Percentiles rank a stretch among this genome's conserved stretches.
Evolutionary conservation across 73 alveolate species (phyloP).

Genomic region (Strombidium stylifer): DNA sequence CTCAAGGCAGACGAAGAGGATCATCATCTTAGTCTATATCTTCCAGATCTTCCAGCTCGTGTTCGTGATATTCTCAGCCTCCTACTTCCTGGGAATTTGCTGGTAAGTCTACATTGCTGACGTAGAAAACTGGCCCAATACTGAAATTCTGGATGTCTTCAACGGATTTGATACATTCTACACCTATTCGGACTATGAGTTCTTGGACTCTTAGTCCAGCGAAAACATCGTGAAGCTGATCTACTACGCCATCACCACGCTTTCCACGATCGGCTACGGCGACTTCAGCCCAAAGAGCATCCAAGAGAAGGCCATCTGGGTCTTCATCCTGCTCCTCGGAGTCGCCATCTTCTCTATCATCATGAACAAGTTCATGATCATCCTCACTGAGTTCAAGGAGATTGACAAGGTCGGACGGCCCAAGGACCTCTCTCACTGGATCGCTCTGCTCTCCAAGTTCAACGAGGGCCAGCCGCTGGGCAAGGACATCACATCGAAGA

Average conservation of each 20-base stretch:
- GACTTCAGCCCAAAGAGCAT: constrained; percentile 41
- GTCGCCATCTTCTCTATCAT: constrained; percentile 48
- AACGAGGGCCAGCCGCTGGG: constrained; percentile 52
- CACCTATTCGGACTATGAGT: too few relatives aligned
- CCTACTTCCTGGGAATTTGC: too few relatives aligned
- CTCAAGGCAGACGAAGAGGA: background rate
- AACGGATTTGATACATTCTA: too few relatives aligned
- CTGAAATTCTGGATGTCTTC: too few relatives aligned
- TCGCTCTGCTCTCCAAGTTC: constrained; percentile 29
- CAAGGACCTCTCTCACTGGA: constrained; percentile 37
- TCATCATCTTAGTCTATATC: too few relatives aligned
- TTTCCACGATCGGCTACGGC: constrained; percentile 54
- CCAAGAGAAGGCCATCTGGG: constrained; percentile 12
- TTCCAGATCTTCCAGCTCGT: too few relatives aligned
- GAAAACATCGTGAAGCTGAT: constrained; percentile 14
- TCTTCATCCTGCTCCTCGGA: constrained; percentile 30
- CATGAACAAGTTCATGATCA: constrained; percentile 50
- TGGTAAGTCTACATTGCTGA: too few relatives aligned
- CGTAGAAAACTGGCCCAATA: too few relatives aligned
- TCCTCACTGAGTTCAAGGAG: constrained; percentile 12
- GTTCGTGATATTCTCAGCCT: too few relatives aligned
- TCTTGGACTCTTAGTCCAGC: too few relatives aligned
- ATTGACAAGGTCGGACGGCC: constrained; percentile 9
- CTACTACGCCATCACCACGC: constrained; percentile 51
- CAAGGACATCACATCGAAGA: constrained; percentile 23